These are phyloP conservation scores for Candolleomyces aberdarensis DNA, from an alignment of 768 basidiomycete species.

Conservation along the genomic window DNA sequence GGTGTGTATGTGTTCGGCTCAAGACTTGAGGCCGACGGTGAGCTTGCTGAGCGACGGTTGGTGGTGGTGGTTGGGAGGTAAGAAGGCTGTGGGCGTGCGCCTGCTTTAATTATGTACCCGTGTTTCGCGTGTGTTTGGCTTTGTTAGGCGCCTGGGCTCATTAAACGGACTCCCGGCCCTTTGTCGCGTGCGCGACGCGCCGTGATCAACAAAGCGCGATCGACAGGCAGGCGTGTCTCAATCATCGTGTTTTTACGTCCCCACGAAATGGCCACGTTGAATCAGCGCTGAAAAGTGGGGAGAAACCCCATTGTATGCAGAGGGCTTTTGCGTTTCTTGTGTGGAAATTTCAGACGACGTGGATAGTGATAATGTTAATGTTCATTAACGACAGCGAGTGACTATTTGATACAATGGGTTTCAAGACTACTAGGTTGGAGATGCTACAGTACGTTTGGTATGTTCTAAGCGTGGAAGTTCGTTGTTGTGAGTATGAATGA, in stretches of 20 bases:
- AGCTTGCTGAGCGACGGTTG: not conserved
- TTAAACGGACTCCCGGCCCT: not conserved
- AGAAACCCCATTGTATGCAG: too few relatives aligned
- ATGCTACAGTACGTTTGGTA: not conserved
- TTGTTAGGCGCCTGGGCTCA: slow-evolving; percentile 3
- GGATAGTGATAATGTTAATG: not conserved
- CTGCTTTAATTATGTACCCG: slow-evolving; percentile 6
- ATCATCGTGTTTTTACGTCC: not conserved
- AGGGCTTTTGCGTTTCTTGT: not conserved
- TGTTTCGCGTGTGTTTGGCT: slow-evolving; percentile 9
- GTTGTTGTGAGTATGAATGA: not conserved
- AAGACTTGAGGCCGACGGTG: not conserved
- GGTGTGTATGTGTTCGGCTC: not conserved
- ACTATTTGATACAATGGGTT: slow-evolving; percentile 5
- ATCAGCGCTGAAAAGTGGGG: too few relatives aligned
- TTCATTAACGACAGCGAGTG: not conserved
- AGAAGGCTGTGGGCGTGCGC: not conserved
- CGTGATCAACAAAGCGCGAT: not conserved
- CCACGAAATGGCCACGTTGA: too few relatives aligned
- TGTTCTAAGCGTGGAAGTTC: not conserved
- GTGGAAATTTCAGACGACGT: not conserved
- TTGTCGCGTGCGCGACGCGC: not conserved
- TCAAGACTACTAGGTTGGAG: not conserved
- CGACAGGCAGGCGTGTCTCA: not conserved
- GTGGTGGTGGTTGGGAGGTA: slow-evolving; percentile 8